Percentiles rank a stretch among this genome's conserved stretches.
These are phyloP conservation scores for Auricularia auricula-judae DNA, from an alignment of 768 basidiomycete species.

Conservation along the genomic window DNA sequence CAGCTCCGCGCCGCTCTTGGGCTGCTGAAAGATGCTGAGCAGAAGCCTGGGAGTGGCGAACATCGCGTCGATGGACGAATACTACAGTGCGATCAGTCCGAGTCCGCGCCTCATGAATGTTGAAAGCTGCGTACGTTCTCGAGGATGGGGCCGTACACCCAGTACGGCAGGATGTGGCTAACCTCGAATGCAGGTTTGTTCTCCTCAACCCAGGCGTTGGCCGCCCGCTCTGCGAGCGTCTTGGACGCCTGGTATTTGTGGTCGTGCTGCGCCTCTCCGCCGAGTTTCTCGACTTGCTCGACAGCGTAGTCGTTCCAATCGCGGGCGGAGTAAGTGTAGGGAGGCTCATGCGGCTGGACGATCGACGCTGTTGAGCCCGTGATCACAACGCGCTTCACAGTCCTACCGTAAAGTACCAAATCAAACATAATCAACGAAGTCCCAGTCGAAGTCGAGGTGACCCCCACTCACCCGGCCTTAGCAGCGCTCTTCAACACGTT, in stretches of 20 bases:
- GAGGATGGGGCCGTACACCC: background rate
- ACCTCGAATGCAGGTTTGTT: background rate
- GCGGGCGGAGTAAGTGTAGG: background rate
- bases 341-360: background rate
- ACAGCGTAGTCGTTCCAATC: background rate
- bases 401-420: background rate
- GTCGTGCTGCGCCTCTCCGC: background rate
- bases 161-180: background rate
- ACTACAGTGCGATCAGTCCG: background rate
- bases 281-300: background rate
- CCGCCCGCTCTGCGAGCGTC: constrained; percentile 1
- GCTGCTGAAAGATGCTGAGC: background rate
- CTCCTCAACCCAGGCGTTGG: background rate
- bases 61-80: too few species aligned
- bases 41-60: background rate
- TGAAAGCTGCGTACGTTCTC: background rate
- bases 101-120: background rate
- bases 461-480: background rate
- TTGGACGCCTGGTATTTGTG: constrained; percentile 3
- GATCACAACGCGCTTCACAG: constrained; percentile 21
- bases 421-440: too few species aligned
- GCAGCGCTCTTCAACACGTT: constrained; percentile 18
- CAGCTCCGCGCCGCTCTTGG: background rate
- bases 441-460: background rate
- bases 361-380: constrained; percentile 13